Evolutionary conservation across 2,329 filamentous ascomycete species (phyloP), one percentile per base, ranked within the genome.

Genomic region (Phyllosticta capitalensis): DNA sequence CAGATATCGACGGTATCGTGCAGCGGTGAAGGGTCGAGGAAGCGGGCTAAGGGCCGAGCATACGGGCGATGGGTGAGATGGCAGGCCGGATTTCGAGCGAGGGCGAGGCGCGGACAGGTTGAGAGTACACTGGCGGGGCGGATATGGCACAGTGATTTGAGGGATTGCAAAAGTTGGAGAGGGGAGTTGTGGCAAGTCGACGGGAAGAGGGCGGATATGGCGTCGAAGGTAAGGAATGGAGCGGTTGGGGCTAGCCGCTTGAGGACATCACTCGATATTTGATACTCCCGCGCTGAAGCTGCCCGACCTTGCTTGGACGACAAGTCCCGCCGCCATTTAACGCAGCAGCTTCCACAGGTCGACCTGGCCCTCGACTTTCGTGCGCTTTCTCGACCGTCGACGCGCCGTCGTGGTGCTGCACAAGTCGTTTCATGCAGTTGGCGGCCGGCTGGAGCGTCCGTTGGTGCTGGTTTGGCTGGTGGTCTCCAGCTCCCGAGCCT

Each of bases 221-320:
- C 51, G 52, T 59, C 56, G 56, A 59, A 59, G 53, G 56, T 54
- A 54, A 54, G 56, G 52, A 59, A 58, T 58, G 56, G 51, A 30
- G 28, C 56, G 56, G 56, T 54, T 59, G 51, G 50, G 30, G 17
- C 56, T 59, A 59, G 56, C 56, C 56, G 56, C 52, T 59, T 59
- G 30, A 26, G 52, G 52, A 49, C 49, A 54, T 59, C 56, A 54
- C 52, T 59, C 56, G 56, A 59, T 59, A 52, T 59, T 50, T 50
- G 52, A 59, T 33, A 52, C 52, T 54, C 56, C 53, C 30, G 56
- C 56, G 56, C 53, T 52, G 26, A 49, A 24, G 38, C 56, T 52
- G 51, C 33, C 52, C 38, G 50, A 38, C 38, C 52, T n/a, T 17
- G 56, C 56, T 54, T 45, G 38, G 38, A 45, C 38, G 17, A 2